Percentiles rank a stretch among this genome's conserved stretches.
These are phyloP conservation scores for Coccomyxa subellipsoidea DNA, from an alignment of 163 green algal genomes.

Conservation along the genomic window DNA sequence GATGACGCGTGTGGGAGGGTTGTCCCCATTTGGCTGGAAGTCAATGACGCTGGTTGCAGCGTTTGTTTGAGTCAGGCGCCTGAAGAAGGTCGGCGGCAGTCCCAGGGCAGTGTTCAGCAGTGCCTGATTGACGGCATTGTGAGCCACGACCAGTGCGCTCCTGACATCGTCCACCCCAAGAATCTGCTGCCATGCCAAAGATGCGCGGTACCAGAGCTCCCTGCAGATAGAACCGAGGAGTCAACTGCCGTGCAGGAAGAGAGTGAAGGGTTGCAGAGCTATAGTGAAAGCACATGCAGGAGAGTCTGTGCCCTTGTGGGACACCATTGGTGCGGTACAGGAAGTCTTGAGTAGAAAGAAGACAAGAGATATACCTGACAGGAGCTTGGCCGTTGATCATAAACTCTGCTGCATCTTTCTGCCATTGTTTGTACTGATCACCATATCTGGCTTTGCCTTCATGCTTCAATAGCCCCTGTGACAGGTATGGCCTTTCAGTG, in stretches of 20 bases:
- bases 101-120: constrained; percentile 83
- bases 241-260: no score
- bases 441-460: constrained; percentile 75
- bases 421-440: constrained; percentile 77
- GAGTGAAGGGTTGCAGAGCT: no score
- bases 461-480: constrained; percentile 74
- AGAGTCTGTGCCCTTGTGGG: no score
- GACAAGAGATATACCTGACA: constrained; percentile 49
- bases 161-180: constrained; percentile 30
- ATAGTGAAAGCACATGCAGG: no score
- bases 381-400: constrained; percentile 81
- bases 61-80: constrained; percentile 80
- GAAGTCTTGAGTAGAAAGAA: no score
- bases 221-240: no score
- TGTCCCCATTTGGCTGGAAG: constrained; percentile 47
- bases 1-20: constrained; percentile 27
- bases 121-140: constrained; percentile 95
- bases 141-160: constrained; percentile 83
- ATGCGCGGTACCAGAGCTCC: constrained; percentile 85
- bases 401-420: constrained; percentile 76
- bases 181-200: constrained; percentile 74
- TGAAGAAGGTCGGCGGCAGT: constrained; percentile 72
- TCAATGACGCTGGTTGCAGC: constrained; percentile 80
- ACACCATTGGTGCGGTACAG: no score
- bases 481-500: background rate